Evolutionary conservation across 2,329 filamentous ascomycete species (phyloP).

Genomic region (Aureobasidium sp.): DNA sequence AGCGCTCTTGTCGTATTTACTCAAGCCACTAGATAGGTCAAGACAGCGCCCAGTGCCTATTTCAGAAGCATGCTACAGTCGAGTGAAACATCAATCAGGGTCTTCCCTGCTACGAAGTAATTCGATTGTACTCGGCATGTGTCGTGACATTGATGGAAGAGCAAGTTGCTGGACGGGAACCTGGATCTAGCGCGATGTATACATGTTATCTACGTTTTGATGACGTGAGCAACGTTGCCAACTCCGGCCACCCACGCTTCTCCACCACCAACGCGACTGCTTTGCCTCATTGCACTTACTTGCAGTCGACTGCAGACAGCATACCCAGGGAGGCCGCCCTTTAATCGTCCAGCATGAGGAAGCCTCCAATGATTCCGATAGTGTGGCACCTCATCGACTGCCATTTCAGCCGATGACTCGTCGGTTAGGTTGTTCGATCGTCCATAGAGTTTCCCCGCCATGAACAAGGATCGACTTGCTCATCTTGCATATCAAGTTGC

Average conservation of each 20-base stretch:
- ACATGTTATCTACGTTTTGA: neutral
- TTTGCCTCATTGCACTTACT: neutral
- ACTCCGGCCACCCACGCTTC: neutral
- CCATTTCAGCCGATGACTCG: neutral
- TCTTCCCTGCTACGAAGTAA: too few species aligned
- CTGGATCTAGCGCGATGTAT: too few species aligned
- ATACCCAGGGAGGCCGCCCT: neutral
- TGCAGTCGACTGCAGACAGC: neutral
- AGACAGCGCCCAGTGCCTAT: too few species aligned
- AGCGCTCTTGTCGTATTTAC: too few species aligned
- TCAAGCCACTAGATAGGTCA: too few species aligned
- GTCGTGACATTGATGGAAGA: too few species aligned
- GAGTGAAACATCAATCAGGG: too few species aligned
- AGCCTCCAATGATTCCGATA: neutral
- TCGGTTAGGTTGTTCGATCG: neutral
- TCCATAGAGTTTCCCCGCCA: constrained; percentile 6
- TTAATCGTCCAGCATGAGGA: too few species aligned
- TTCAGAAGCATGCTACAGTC: too few species aligned
- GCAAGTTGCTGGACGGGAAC: too few species aligned
- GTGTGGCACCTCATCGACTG: neutral
- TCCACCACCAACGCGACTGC: neutral
- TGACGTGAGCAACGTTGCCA: neutral
- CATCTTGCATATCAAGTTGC: constrained; percentile 2
- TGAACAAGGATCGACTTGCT: neutral
- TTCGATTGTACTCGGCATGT: too few species aligned